phyloP scores from a whole-genome alignment of 2,329 filamentous ascomycete genomes.

The Grosmannia serpens region DNA sequence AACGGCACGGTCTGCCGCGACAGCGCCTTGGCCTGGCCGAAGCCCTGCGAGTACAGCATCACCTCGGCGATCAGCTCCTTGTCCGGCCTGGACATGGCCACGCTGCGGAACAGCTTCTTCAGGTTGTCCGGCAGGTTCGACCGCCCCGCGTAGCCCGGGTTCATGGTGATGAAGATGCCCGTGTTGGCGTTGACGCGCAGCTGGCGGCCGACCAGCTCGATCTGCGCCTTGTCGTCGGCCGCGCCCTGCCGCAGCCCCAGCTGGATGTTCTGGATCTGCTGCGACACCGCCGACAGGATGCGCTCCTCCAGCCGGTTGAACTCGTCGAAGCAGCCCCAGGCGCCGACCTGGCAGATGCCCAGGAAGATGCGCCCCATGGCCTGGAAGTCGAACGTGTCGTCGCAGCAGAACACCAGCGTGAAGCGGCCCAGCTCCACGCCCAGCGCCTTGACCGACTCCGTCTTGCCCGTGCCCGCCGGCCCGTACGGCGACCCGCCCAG shows the following conservation, averaged over 20 bases:
- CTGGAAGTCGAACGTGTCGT: conserved; percentile 99
- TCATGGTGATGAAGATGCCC: conserved; percentile 99
- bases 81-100: conserved; percentile 99
- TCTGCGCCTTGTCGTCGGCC: conserved; percentile 59
- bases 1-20: conserved; percentile 96
- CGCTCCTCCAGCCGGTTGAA: conserved; percentile 98
- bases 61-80: conserved; percentile 99
- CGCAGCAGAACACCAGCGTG: conserved; percentile 97
- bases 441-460: conserved; percentile 95
- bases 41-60: conserved; percentile 99
- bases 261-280: conserved; percentile 99
- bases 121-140: conserved; percentile 97
- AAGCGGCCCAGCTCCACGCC: conserved; percentile 95
- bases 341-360: conserved; percentile 96
- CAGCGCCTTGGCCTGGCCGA: conserved; percentile 87
- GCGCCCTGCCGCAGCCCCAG: conserved; percentile 79
- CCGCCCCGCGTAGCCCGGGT: conserved; percentile 94
- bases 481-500: conserved; percentile 96
- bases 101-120: conserved; percentile 98
- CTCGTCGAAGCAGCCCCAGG: conserved; percentile 99
- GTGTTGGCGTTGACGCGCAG: conserved; percentile 85
- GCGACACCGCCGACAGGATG: conserved; percentile 93
- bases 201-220: conserved; percentile 87
- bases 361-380: conserved; percentile 99
- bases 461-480: conserved; percentile 96